Evolutionary conservation across 306 rosid genomes (phyloP).

Genomic region (Quercus ilex): DNA sequence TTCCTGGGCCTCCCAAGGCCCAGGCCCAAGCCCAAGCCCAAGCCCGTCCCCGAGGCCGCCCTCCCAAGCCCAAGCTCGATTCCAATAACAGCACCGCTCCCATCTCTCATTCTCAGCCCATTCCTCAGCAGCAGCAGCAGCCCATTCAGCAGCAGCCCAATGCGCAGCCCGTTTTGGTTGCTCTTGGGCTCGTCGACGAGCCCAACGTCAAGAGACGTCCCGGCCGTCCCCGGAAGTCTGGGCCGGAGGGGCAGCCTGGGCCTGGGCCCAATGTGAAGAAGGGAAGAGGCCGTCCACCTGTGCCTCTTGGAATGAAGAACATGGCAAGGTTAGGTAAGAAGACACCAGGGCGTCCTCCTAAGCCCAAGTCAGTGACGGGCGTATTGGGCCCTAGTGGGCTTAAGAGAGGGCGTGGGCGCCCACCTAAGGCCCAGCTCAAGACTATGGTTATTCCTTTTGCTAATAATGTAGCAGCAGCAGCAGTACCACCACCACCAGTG

Average conservation of each 20-base stretch:
- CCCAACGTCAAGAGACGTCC: slow-evolving; percentile 36
- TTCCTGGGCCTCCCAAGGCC: slow-evolving; percentile 13
- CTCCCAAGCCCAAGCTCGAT: slow-evolving; percentile 50
- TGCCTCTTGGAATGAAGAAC: slow-evolving; percentile 17
- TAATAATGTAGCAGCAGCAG: not conserved
- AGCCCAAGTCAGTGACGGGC: slow-evolving; percentile 27
- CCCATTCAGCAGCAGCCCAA: slow-evolving; percentile 3
- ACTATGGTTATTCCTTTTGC: slow-evolving; percentile 54
- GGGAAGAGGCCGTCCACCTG: slow-evolving; percentile 72
- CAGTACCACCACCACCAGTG: not conserved
- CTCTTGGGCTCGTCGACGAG: slow-evolving; percentile 66
- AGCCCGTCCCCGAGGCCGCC: slow-evolving; percentile 49
- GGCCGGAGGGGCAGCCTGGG: slow-evolving; percentile 1
- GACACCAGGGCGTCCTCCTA: slow-evolving; percentile 56
- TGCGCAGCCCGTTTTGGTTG: slow-evolving; percentile 60
- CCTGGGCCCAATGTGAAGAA: slow-evolving; percentile 2
- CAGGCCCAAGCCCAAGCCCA: slow-evolving; percentile 30
- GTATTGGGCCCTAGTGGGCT: slow-evolving; percentile 21
- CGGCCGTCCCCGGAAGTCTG: slow-evolving; percentile 54
- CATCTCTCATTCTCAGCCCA: not conserved
- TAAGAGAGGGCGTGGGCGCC: slow-evolving; percentile 71
- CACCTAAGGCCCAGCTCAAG: slow-evolving; percentile 46
- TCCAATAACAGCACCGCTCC: not conserved
- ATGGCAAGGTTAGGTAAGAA: slow-evolving; percentile 23
- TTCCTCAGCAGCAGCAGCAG: not conserved